A percentile compares a stretch with the other conserved stretches of the same genome.
Conservation (phyloP, 164 flowering plant genomes). For the Magnolia changhungtana region DNA sequence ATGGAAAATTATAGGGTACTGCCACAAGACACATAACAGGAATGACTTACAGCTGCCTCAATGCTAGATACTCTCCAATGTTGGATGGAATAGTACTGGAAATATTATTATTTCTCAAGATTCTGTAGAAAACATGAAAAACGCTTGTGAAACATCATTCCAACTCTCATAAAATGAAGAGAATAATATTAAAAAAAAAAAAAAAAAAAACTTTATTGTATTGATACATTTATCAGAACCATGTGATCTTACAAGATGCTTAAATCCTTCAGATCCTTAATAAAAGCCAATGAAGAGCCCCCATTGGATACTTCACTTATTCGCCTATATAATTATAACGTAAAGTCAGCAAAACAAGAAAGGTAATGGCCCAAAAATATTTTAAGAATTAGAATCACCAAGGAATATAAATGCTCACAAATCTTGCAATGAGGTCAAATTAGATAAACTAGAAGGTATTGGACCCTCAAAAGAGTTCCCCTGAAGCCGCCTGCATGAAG, state of each 20-base stretch:
- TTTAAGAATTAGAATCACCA: background rate
- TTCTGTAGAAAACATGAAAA: slow-evolving; percentile 30
- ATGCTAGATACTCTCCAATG: slow-evolving; percentile 40
- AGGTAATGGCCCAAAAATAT: too few species aligned
- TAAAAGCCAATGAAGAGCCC: slow-evolving; percentile 56
- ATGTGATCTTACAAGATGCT: slow-evolving; percentile 33
- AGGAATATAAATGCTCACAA: slow-evolving; percentile 42
- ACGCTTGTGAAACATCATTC: background rate
- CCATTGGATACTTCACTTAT: slow-evolving; percentile 63
- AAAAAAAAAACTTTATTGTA: too few species aligned
- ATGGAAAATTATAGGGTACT: too few species aligned
- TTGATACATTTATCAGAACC: too few species aligned
- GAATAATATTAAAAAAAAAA: background rate
- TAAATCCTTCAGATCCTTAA: slow-evolving; percentile 49
- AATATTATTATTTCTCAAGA: slow-evolving; percentile 58
- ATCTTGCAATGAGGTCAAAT: slow-evolving; percentile 48
- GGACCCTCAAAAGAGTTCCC: slow-evolving; percentile 77
- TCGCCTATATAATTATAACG: slow-evolving; percentile 36
- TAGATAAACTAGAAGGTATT: slow-evolving; percentile 59
- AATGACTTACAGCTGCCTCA: slow-evolving; percentile 53
- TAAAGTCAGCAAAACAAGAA: background rate
- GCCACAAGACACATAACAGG: too few species aligned
- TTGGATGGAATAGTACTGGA: slow-evolving; percentile 54
- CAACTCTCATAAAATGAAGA: background rate
- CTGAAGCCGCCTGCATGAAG: slow-evolving; percentile 49